phyloP scores from a whole-genome alignment of 306 rosid species.

The Citrullus colocynthis region DNA sequence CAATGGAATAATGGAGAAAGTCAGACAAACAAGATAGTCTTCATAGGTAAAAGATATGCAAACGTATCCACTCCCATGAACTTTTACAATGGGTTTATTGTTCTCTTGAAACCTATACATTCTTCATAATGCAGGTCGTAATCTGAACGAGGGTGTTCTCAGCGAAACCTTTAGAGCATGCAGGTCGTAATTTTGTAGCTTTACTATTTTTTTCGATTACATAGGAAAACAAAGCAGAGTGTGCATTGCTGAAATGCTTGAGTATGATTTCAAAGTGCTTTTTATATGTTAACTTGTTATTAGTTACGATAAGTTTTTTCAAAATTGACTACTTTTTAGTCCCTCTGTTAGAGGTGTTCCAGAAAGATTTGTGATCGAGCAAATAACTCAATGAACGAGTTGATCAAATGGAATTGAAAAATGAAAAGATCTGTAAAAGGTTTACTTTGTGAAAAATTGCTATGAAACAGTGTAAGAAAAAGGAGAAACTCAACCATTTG shows the following conservation, averaged over 20 bases:
- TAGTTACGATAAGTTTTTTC: too few species aligned
- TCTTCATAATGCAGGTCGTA: slow-evolving; percentile 27
- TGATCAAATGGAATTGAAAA: too few species aligned
- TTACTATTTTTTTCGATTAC: not conserved
- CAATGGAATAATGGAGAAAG: slow-evolving; percentile 61
- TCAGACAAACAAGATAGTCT: slow-evolving; percentile 66
- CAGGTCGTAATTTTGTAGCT: not conserved
- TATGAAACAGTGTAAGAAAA: too few species aligned
- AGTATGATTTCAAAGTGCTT: not conserved
- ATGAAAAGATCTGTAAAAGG: too few species aligned
- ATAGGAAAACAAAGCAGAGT: not conserved
- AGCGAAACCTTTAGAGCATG: slow-evolving; percentile 26
- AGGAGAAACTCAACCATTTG: too few species aligned
- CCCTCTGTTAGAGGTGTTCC: too few species aligned
- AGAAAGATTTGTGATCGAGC: too few species aligned
- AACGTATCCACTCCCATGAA: not conserved
- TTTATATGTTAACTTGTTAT: not conserved
- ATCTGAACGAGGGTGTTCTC: slow-evolving; percentile 28
- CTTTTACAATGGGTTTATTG: not conserved
- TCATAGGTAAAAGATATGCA: slow-evolving; percentile 44
- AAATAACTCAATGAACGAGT: too few species aligned
- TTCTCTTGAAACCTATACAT: not conserved
- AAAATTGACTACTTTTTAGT: too few species aligned
- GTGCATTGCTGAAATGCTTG: not conserved
- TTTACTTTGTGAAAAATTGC: too few species aligned